Base-by-base conservation (phyloP, 768 basidiomycete genomes). In the Dacryopinax primogenitus region DNA sequence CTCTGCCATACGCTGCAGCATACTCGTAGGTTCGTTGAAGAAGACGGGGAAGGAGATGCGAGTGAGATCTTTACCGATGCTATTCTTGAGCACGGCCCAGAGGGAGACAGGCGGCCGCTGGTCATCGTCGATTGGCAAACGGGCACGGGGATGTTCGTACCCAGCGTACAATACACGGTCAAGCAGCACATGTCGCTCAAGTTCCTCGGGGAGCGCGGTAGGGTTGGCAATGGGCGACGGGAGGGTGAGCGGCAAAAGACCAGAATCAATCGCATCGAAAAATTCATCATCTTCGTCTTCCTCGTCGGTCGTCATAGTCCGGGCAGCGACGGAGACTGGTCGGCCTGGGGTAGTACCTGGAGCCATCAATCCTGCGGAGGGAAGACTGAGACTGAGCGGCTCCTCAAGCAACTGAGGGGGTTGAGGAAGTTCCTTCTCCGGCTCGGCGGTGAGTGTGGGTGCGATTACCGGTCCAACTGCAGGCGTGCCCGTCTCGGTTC, bases 1-100 rank as follows among this genome's bases (percentile, higher is more conserved):
- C 76, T 98, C 94, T 12, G 93, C 89, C 90, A 97, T 98, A 62
- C 94, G 79, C 77, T 98, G 91, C 66, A 98, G 74, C 94, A 98
- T 97, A 71, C 90, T 93, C 62, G 93, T 96, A 32, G 92, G 90
- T 64, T 91, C 89, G 74, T 92, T 94, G 71, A 91, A 92, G 73
- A 85, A 92, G 39, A 96, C 92, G 0, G 93, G 93, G 74, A 95
- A 95, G 69, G 85, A 89, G 66, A 98, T 97, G 81, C 82, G 94
- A 39, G 93, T 98, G 73, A 98, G 77, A 73, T 98, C 94, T 79
- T 96, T 97, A 67, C 95, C 94, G 66, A 98, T 95, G 67, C 86
- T 89, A 67, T 88, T 84, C 77, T 97, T 98, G 78, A 98, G 77
- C 69, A 97, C 94, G 47, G 87, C 86, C 94, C 94, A 98, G 44